Evolutionary conservation across 768 basidiomycete species (phyloP).

Genomic region (Suillus americanus): DNA sequence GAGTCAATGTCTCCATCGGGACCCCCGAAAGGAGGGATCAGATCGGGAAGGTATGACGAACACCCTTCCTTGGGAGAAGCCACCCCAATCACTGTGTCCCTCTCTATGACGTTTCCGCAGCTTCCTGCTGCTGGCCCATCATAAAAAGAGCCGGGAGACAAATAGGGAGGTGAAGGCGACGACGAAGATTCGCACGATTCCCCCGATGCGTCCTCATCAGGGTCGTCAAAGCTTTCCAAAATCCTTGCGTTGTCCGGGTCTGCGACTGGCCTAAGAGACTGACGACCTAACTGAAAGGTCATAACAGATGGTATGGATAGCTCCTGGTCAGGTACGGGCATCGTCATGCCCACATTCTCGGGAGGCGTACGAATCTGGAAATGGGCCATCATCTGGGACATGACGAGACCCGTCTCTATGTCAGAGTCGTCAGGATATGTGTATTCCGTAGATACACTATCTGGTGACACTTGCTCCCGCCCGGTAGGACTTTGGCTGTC

Average conservation of each 20-base stretch:
- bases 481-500: slow-evolving; percentile 15
- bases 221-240: slow-evolving; percentile 18
- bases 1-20: neutral
- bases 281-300: slow-evolving; percentile 31
- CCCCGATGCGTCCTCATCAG: slow-evolving; percentile 17
- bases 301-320: slow-evolving; percentile 21
- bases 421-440: slow-evolving; percentile 31
- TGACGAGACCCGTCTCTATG: slow-evolving; percentile 21
- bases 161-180: slow-evolving; percentile 2
- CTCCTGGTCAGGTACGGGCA: neutral
- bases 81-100: neutral
- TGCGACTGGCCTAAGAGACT: slow-evolving; percentile 22
- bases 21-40: slow-evolving; percentile 13
- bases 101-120: slow-evolving; percentile 16
- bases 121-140: slow-evolving; percentile 20
- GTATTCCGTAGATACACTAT: slow-evolving; percentile 29
- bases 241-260: slow-evolving; percentile 27
- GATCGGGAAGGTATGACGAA: neutral
- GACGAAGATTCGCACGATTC: slow-evolving; percentile 9
- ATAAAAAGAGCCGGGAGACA: slow-evolving; percentile 8
- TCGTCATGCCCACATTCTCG: neutral
- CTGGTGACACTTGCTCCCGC: slow-evolving; percentile 23
- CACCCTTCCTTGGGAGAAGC: neutral
- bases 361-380: slow-evolving; percentile 27
- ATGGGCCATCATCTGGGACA: slow-evolving; percentile 32